These are phyloP conservation scores for Circinella minor DNA, from an alignment of 371 early-diverging fungal genomes.

Conservation along the genomic window DNA sequence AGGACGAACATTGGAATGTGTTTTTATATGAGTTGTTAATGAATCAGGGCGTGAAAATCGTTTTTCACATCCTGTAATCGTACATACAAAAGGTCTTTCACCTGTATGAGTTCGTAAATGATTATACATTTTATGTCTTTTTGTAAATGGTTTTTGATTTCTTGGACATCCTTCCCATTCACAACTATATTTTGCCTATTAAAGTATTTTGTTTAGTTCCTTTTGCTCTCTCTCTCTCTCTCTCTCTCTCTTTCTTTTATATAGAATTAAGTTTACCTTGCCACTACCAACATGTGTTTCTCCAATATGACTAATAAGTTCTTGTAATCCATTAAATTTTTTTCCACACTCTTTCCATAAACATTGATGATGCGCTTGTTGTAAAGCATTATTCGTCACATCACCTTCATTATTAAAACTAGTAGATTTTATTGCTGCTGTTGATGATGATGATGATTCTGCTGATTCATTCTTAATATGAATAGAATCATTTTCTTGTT, in stretches of 20 bases:
- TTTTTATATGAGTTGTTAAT: constrained; percentile 6
- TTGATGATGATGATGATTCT: too few relatives aligned
- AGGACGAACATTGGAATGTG: constrained; percentile 66
- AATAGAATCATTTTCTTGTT: too few relatives aligned
- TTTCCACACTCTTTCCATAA: constrained; percentile 60
- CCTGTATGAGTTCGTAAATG: constrained; percentile 90
- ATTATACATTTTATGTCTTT: constrained; percentile 89
- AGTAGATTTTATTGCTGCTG: too few relatives aligned
- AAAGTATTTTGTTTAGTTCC: background rate
- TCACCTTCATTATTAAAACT: too few relatives aligned
- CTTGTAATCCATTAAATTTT: constrained; percentile 44
- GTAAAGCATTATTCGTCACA: background rate
- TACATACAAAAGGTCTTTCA: constrained; percentile 68
- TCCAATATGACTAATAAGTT: constrained; percentile 60
- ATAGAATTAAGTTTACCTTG: constrained; percentile 15
- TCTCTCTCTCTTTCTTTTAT: background rate
- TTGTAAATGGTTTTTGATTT: constrained; percentile 78
- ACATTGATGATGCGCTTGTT: constrained; percentile 29
- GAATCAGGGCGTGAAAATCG: background rate
- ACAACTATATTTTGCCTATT: constrained; percentile 75
- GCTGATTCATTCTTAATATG: too few relatives aligned
- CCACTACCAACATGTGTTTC: constrained; percentile 61
- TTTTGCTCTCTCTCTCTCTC: background rate
- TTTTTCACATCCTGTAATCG: constrained; percentile 23
- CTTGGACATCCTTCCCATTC: constrained; percentile 84